Evolutionary conservation across 2,329 filamentous ascomycete genomes (phyloP).

Genomic region (Ophiostoma sp.): DNA sequence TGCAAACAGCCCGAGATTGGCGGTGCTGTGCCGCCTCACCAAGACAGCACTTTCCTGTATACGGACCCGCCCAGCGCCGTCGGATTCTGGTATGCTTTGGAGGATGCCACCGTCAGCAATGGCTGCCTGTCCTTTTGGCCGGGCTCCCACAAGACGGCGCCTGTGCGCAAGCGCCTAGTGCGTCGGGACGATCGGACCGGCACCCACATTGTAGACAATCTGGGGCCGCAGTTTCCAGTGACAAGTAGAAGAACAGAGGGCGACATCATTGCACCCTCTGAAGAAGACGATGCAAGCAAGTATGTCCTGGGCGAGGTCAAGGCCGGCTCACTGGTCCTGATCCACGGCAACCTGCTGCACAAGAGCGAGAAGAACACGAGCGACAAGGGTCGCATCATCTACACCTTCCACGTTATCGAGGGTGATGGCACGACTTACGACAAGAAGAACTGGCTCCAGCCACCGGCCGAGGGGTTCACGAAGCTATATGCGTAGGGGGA

Average conservation of each 20-base stretch:
- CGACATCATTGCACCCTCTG: background rate
- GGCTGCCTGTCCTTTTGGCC: constrained; percentile 85
- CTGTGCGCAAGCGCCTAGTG: constrained; percentile 73
- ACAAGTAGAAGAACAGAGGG: constrained; percentile 41
- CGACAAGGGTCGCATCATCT: constrained; percentile 84
- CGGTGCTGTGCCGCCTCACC: constrained; percentile 84
- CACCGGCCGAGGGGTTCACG: constrained; percentile 76
- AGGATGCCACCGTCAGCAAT: constrained; percentile 84
- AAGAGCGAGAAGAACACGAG: constrained; percentile 94
- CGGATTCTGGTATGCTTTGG: constrained; percentile 96
- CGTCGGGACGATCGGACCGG: constrained; percentile 51
- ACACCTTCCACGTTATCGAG: constrained; percentile 97
- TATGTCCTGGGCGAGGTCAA: constrained; percentile 86
- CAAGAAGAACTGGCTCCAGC: constrained; percentile 88
- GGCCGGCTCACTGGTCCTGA: constrained; percentile 85
- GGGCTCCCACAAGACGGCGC: constrained; percentile 72
- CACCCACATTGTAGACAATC: constrained; percentile 72
- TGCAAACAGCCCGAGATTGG: constrained; percentile 98
- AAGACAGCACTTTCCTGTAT: constrained; percentile 90
- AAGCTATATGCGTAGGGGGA: constrained; percentile 50
- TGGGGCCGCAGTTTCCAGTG: constrained; percentile 59
- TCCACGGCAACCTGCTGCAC: constrained; percentile 93
- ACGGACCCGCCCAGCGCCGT: constrained; percentile 86
- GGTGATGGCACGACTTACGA: constrained; percentile 70
- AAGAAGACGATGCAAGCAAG: constrained; percentile 48